Percentiles rank a stretch among this genome's conserved stretches.
Evolutionary conservation across 1,284 basidiomycete species (phyloP).

Genomic region (Macrocybe sp.): DNA sequence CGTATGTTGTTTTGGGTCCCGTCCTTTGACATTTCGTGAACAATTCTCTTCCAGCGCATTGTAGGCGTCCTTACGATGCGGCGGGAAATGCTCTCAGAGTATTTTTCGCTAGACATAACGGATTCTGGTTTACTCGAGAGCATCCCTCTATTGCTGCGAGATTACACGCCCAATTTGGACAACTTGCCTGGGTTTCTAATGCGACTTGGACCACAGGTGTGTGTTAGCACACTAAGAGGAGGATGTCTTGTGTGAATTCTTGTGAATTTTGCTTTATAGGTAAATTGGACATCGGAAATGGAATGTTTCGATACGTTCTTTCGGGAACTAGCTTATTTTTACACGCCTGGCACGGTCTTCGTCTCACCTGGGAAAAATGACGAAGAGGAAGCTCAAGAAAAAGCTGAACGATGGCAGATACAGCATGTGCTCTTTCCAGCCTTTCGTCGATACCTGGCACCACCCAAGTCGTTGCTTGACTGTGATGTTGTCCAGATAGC

Average conservation of each 20-base stretch:
- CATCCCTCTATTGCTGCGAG: conserved; percentile 79
- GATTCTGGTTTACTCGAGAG: conserved; percentile 62
- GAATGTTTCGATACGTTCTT: conserved; percentile 86
- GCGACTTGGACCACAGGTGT: conserved; percentile 80
- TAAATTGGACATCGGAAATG: conserved; percentile 83
- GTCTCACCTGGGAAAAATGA: conserved; percentile 17
- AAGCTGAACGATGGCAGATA: conserved; percentile 76
- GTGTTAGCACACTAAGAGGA: conserved; percentile 7
- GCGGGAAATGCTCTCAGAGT: conserved; percentile 88
- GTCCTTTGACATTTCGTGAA: not conserved
- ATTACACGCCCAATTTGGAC: conserved; percentile 84
- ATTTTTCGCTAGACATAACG: conserved; percentile 79
- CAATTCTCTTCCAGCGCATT: conserved; percentile 45
- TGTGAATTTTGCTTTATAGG: conserved; percentile 37
- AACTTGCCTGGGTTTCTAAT: conserved; percentile 83
- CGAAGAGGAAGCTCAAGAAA: conserved; percentile 34
- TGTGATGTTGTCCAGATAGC: conserved; percentile 83
- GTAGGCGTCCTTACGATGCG: conserved; percentile 48
- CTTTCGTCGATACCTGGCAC: conserved; percentile 67
- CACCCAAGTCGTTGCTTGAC: conserved; percentile 68
- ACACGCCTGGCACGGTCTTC: conserved; percentile 57
- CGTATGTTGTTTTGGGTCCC: conserved; percentile 39
- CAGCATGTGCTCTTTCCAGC: conserved; percentile 86
- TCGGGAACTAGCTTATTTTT: conserved; percentile 89
- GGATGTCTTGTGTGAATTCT: not conserved